These are phyloP conservation scores for Nelumbo lutea DNA, from an alignment of 164 flowering plant genomes.

Conservation along the genomic window DNA sequence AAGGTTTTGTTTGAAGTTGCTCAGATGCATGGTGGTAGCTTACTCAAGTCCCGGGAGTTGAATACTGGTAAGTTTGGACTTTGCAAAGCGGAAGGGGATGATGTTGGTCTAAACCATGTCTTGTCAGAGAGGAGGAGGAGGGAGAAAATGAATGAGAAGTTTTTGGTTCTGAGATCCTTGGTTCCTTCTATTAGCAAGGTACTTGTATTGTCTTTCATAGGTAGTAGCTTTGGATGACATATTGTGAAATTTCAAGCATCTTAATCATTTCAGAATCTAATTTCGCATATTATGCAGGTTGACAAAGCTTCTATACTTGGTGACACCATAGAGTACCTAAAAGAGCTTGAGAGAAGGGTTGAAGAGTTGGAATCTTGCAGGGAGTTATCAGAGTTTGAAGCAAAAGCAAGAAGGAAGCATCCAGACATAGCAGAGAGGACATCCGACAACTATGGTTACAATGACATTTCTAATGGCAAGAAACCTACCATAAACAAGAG, in stretches of 20 bases:
- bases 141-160: slow-evolving; percentile 47
- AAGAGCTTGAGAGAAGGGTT: slow-evolving; percentile 71
- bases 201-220: slow-evolving; percentile 2
- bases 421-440: slow-evolving; percentile 50
- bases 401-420: slow-evolving; percentile 35
- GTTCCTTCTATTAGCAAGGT: slow-evolving; percentile 74
- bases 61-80: slow-evolving; percentile 19
- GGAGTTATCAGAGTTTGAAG: slow-evolving; percentile 30
- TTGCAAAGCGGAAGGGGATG: slow-evolving; percentile 36
- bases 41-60: slow-evolving; percentile 28
- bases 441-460: slow-evolving; percentile 56
- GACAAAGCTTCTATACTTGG: slow-evolving; percentile 65
- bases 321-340: slow-evolving; percentile 66
- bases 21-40: slow-evolving; percentile 33
- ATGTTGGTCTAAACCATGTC: slow-evolving; percentile 29
- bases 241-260: not conserved
- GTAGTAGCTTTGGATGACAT: not conserved
- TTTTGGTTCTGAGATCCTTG: slow-evolving; percentile 53
- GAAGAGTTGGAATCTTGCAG: slow-evolving; percentile 58
- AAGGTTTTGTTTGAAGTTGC: slow-evolving; percentile 53
- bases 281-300: slow-evolving; percentile 35
- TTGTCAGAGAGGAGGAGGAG: slow-evolving; percentile 36
- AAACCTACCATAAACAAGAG: slow-evolving; percentile 52
- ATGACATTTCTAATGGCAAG: slow-evolving; percentile 19
- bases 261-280: not conserved